phyloP scores from a whole-genome alignment of 208 protist species.

The Wallacemonas rigidus region DNA sequence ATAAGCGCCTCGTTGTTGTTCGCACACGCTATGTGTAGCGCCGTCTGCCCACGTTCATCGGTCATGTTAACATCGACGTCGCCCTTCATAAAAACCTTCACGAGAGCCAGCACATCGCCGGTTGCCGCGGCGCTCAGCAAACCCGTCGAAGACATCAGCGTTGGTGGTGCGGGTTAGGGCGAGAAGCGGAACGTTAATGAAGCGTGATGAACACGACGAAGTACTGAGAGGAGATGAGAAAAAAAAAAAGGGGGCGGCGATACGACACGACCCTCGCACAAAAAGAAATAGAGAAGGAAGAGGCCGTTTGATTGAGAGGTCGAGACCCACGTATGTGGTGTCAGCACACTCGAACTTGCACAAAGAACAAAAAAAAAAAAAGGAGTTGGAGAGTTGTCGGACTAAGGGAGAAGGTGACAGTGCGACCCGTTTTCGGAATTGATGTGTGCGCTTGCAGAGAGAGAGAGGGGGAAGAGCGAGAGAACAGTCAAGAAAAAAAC shows the following conservation, averaged over 20 bases:
- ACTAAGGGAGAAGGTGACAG: neutral
- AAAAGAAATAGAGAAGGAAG: constrained; percentile 7
- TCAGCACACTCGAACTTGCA: neutral
- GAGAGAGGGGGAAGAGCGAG: neutral
- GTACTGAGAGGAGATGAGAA: neutral
- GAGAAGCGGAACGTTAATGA: too few species aligned
- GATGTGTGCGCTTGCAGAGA: too few species aligned
- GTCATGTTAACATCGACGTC: constrained; percentile 53
- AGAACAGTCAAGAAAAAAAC: neutral
- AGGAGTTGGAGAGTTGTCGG: neutral
- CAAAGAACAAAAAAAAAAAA: constrained; percentile 1
- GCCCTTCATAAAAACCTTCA: constrained; percentile 53
- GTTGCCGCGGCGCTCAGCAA: constrained; percentile 36
- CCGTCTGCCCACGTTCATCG: constrained; percentile 58
- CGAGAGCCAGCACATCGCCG: constrained; percentile 41
- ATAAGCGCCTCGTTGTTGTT: constrained; percentile 38
- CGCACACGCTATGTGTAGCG: constrained; percentile 75
- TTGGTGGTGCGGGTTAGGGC: too few species aligned
- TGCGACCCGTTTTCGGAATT: neutral
- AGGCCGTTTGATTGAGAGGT: neutral
- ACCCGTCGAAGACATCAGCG: constrained; percentile 14
- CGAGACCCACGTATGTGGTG: too few species aligned
- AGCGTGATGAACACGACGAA: neutral
- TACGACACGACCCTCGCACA: neutral
- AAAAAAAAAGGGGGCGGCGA: neutral